Percentiles rank a stretch among this genome's conserved stretches.
phyloP scores from a whole-genome alignment of 2,329 filamentous ascomycete species.

The Nakataea oryzae region DNA sequence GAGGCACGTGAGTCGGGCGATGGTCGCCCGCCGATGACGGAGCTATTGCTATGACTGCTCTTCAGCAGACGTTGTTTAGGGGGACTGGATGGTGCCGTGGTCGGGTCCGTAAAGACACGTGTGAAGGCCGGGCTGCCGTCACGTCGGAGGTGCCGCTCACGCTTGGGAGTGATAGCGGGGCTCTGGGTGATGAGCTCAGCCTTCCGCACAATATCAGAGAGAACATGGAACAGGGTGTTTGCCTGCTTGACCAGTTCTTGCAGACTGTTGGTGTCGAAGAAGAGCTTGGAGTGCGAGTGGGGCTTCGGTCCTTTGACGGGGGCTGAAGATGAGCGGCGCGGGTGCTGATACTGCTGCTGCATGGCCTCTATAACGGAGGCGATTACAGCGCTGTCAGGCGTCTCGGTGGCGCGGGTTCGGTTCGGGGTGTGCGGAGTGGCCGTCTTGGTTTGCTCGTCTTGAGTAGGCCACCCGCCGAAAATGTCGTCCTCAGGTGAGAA shows the following conservation, averaged over 20 bases:
- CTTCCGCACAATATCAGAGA: conserved; percentile 49
- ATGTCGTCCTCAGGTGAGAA: conserved; percentile 58
- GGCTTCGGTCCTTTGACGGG: conserved; percentile 21
- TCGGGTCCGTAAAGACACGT: conserved; percentile 53
- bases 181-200: conserved; percentile 48
- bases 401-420: conserved; percentile 14
- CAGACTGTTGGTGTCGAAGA: conserved; percentile 60
- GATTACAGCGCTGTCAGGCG: conserved; percentile 35
- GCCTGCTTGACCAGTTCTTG: conserved; percentile 55
- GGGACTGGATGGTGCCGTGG: conserved; percentile 12
- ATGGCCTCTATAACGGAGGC: conserved; percentile 55
- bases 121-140: conserved; percentile 60
- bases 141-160: conserved; percentile 29
- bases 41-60: conserved; percentile 40
- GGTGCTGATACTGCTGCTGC: conserved; percentile 44
- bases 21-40: conserved; percentile 30
- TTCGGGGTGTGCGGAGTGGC: conserved; percentile 30
- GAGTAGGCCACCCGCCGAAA: conserved; percentile 41
- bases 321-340: conserved; percentile 33
- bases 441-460: conserved; percentile 24
- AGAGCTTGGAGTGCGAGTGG: conserved; percentile 41
- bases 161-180: conserved; percentile 38
- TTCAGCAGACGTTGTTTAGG: conserved; percentile 26
- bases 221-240: conserved; percentile 44
- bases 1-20: conserved; percentile 44